phyloP scores from a whole-genome alignment of 371 early-diverging fungal genomes.

The Smittium culicis region DNA sequence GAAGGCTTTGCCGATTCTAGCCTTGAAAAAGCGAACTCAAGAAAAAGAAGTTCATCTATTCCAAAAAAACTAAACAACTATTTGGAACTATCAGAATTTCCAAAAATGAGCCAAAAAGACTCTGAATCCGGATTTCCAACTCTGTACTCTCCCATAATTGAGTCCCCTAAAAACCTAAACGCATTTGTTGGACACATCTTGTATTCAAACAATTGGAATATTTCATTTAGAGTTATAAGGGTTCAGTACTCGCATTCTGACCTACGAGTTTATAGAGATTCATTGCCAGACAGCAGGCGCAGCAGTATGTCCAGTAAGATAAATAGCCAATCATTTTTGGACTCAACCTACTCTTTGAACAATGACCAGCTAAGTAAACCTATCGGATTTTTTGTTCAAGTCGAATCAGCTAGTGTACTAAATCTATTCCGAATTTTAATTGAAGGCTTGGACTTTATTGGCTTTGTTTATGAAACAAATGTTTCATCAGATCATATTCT shows the following conservation, averaged over 20 bases:
- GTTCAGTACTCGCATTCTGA: conserved; percentile 21
- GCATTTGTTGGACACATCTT: conserved; percentile 21
- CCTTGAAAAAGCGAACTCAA: neutral
- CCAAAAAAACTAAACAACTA: neutral
- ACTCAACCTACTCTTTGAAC: neutral
- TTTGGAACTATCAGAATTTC: neutral
- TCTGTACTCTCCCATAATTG: conserved; percentile 8
- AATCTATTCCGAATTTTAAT: neutral
- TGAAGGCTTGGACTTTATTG: conserved; percentile 8
- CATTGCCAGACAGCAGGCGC: neutral
- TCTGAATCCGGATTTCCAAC: neutral
- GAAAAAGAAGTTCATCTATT: neutral
- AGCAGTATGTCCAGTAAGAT: conserved; percentile 5
- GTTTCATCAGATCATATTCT: neutral
- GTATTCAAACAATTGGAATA: conserved; percentile 28
- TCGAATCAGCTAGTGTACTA: conserved; percentile 21
- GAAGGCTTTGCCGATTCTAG: neutral
- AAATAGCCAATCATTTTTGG: conserved; percentile 1
- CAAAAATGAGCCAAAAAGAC: conserved; percentile 1
- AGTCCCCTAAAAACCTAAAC: conserved; percentile 19
- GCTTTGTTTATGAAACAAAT: neutral
- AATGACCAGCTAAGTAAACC: conserved; percentile 9
- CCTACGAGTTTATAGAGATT: neutral
- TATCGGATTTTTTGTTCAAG: conserved; percentile 29
- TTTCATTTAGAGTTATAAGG: conserved; percentile 25